These are phyloP conservation scores for Syzygium malaccense DNA, from an alignment of 441 rosid species.

Conservation along the genomic window DNA sequence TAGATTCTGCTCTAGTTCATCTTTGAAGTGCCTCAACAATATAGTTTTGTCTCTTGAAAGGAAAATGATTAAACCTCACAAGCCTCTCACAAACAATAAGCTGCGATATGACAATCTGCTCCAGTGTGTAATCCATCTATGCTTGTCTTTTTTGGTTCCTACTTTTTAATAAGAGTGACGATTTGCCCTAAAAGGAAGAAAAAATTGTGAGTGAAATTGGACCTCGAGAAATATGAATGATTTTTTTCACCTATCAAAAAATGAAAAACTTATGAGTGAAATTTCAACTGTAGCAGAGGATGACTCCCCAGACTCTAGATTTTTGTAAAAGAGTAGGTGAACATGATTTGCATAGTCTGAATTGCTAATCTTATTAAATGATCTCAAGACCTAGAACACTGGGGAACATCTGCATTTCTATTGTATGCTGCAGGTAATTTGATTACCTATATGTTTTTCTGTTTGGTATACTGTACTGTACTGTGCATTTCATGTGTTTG, in stretches of 20 bases:
- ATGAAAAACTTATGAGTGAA: not conserved
- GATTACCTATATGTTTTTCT: not conserved
- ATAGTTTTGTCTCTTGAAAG: not conserved
- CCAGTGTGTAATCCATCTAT: not conserved
- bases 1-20: not conserved
- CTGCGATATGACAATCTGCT: not conserved
- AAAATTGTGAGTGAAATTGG: not conserved
- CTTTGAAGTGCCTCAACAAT: not conserved
- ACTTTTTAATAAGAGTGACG: not conserved
- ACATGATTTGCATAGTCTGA: not conserved
- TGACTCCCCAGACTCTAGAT: not conserved
- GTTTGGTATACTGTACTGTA: not conserved
- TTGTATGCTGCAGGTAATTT: not conserved
- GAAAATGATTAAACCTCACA: not conserved
- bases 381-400: not conserved
- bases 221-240: not conserved
- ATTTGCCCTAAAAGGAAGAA: not conserved
- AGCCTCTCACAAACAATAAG: not conserved
- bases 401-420: not conserved
- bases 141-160: not conserved
- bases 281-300: not conserved
- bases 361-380: not conserved
- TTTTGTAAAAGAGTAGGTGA: not conserved
- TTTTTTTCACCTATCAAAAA: not conserved
- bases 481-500: not conserved